Percentiles rank a stretch among this genome's conserved stretches.
These are phyloP conservation scores for Colletotrichum zoysiae DNA, from an alignment of 2,329 filamentous ascomycete species.

Conservation along the genomic window DNA sequence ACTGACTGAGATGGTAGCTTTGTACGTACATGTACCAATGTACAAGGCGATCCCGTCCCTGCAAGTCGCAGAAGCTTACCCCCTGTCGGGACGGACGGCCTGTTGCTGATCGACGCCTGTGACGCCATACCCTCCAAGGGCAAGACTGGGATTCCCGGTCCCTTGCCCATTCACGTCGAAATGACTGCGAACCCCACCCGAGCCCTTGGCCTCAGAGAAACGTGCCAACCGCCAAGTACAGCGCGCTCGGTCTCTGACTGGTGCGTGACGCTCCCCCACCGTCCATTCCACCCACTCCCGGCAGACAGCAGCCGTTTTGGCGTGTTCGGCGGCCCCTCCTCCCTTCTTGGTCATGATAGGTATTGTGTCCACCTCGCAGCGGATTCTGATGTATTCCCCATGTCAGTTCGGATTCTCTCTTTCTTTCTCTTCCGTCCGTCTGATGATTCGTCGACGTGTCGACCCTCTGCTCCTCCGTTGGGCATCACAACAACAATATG, in stretches of 20 bases:
- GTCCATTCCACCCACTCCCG: slow-evolving; percentile 39
- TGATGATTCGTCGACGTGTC: neutral
- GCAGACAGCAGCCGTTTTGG: slow-evolving; percentile 40
- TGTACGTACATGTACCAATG: too few species aligned
- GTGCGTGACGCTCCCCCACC: slow-evolving; percentile 21
- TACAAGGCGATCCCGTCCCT: neutral
- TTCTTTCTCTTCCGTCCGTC: neutral
- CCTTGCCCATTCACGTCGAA: slow-evolving; percentile 19
- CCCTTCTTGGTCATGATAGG: slow-evolving; percentile 4
- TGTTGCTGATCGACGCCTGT: slow-evolving; percentile 49
- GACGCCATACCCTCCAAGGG: slow-evolving; percentile 48
- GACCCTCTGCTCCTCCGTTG: slow-evolving; percentile 24
- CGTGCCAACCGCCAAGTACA: slow-evolving; percentile 13
- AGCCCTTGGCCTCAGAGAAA: slow-evolving; percentile 15
- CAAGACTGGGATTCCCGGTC: slow-evolving; percentile 30
- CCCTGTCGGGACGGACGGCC: slow-evolving; percentile 2
- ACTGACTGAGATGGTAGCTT: too few species aligned
- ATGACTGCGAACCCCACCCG: slow-evolving; percentile 25
- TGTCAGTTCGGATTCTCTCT: slow-evolving; percentile 2
- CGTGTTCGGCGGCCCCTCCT: slow-evolving; percentile 23
- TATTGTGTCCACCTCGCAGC: slow-evolving; percentile 27
- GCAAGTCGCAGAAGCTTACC: neutral
- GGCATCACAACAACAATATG: neutral
- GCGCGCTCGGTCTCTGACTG: slow-evolving; percentile 28
- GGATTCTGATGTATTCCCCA: slow-evolving; percentile 32